phyloP scores from a whole-genome alignment of 2,329 filamentous ascomycete genomes.

The Emmonsiellopsis sp. region DNA sequence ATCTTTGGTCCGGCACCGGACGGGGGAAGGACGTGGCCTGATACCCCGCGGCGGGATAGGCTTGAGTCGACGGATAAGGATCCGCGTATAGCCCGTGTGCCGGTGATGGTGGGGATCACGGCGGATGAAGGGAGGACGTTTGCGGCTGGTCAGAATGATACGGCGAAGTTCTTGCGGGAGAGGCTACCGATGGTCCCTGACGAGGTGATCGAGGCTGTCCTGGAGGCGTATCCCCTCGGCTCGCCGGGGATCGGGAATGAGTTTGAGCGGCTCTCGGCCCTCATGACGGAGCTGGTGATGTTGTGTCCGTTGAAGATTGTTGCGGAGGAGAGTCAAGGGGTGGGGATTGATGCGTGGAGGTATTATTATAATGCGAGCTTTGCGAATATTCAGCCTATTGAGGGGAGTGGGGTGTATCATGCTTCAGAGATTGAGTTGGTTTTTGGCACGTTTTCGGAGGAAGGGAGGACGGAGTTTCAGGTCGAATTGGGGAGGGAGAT shows the following conservation, averaged over 20 bases:
- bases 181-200: constrained; percentile 1
- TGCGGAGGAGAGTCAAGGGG: constrained; percentile 10
- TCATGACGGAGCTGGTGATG: constrained; percentile 15
- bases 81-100: constrained; percentile 14
- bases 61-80: constrained; percentile 2
- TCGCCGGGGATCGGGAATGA: constrained; percentile 5
- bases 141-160: constrained; percentile 9
- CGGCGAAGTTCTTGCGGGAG: constrained; percentile 3
- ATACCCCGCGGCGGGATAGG: constrained; percentile 16
- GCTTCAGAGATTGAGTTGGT: constrained; percentile 22
- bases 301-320: constrained; percentile 13
- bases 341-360: constrained; percentile 17
- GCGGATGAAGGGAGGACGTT: constrained; percentile 16
- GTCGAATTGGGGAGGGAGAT: constrained; percentile 14
- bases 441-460: constrained; percentile 18
- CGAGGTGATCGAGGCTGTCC: background rate
- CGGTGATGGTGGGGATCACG: constrained; percentile 18
- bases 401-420: constrained; percentile 23
- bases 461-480: constrained; percentile 14
- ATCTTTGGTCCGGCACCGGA: constrained; percentile 8
- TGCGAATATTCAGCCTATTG: constrained; percentile 14
- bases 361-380: constrained; percentile 24
- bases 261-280: constrained; percentile 9
- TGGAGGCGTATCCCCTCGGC: constrained; percentile 10
- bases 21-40: constrained; percentile 31